Percentiles rank a stretch among this genome's conserved stretches.
These are phyloP conservation scores for Cystobasidium pallidum DNA, from an alignment of 1,284 basidiomycete species.

Conservation along the genomic window DNA sequence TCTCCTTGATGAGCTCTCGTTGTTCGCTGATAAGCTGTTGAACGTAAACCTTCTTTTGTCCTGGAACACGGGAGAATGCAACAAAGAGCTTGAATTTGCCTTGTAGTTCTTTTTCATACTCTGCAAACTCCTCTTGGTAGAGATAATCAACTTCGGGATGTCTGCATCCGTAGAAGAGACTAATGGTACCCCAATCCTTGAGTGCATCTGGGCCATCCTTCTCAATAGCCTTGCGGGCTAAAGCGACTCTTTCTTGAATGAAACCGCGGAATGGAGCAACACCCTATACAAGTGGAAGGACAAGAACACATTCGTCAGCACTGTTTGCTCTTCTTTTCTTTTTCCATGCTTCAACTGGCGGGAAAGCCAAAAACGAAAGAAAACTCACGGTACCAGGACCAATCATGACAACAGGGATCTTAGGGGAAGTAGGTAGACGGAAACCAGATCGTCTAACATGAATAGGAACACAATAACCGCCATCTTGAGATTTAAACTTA, in stretches of 20 bases:
- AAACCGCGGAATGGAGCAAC: conserved; percentile 99
- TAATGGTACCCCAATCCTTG: conserved; percentile 84
- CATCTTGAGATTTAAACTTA: conserved; percentile 69
- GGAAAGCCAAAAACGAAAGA: neutral
- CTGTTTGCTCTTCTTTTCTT: too few relatives aligned
- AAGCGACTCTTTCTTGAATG: conserved; percentile 93
- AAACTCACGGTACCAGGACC: conserved; percentile 89
- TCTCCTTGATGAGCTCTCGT: conserved; percentile 76
- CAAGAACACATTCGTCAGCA: too few relatives aligned
- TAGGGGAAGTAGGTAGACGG: conserved; percentile 93
- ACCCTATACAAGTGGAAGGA: conserved; percentile 68
- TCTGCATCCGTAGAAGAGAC: conserved; percentile 94
- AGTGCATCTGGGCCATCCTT: conserved; percentile 91
- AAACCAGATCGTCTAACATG: conserved; percentile 96
- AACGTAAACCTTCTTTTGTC: conserved; percentile 85
- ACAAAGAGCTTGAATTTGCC: conserved; percentile 87
- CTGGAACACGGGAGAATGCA: conserved; percentile 82
- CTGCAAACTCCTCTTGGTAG: conserved; percentile 92
- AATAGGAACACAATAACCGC: conserved; percentile 66
- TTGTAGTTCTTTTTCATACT: conserved; percentile 80
- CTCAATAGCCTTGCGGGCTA: conserved; percentile 87
- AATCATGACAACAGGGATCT: conserved; percentile 98
- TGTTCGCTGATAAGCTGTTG: conserved; percentile 93
- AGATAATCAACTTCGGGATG: conserved; percentile 85
- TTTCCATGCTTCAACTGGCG: too few relatives aligned